Evolutionary conservation across 148 eudicot genomes (phyloP).

Genomic region (Nepenthes gracilis): DNA sequence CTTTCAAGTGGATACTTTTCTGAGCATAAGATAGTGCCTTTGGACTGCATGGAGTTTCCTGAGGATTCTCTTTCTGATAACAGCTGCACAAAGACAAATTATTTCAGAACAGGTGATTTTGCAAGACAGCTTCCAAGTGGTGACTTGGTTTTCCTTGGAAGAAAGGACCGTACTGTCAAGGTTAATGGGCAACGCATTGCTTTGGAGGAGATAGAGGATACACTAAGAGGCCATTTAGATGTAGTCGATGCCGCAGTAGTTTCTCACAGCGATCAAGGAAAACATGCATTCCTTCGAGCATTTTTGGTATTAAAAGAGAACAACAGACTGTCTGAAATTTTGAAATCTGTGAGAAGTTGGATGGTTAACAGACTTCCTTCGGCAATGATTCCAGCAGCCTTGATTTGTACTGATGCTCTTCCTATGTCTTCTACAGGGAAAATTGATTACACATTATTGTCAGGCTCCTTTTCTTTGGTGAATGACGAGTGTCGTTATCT

Average conservation of each 20-base stretch:
- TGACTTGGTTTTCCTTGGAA: conserved; percentile 66
- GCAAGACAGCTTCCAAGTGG: conserved; percentile 57
- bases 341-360: conserved; percentile 51
- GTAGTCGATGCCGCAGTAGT: conserved; percentile 71
- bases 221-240: conserved; percentile 44
- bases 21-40: conserved; percentile 20
- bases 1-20: conserved; percentile 54
- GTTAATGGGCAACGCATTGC: conserved; percentile 83
- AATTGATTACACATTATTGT: conserved; percentile 44
- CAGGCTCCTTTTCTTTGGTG: conserved; percentile 17
- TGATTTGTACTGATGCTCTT: conserved; percentile 34
- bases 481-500: conserved; percentile 10
- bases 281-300: conserved; percentile 50
- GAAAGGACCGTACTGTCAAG: conserved; percentile 74
- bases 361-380: conserved; percentile 50
- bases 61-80: conserved; percentile 16
- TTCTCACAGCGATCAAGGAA: conserved; percentile 27
- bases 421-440: conserved; percentile 77
- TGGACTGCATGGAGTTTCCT: conserved; percentile 27
- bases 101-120: conserved; percentile 80
- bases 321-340: conserved; percentile 11
- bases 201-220: conserved; percentile 71
- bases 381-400: conserved; percentile 54
- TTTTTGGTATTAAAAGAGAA: conserved; percentile 34
- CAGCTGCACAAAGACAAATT: conserved; percentile 15